phyloP scores from a whole-genome alignment of 2,329 filamentous ascomycete species.

The Diaporthe batatas region DNA sequence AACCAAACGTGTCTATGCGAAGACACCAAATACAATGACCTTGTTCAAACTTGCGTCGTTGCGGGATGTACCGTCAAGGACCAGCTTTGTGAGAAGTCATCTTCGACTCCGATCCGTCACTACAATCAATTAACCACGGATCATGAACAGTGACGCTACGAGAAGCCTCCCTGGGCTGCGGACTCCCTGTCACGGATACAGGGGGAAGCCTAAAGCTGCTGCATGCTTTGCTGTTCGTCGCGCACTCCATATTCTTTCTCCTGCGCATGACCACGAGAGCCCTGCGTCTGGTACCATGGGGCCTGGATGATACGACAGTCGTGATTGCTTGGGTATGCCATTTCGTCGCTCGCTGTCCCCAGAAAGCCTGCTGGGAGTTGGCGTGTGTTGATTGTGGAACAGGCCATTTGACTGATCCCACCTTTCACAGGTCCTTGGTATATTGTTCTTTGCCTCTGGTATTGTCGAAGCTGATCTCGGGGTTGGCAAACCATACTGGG shows the following conservation, averaged over 20 bases:
- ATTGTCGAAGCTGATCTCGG: conserved; percentile 21
- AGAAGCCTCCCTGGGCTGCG: conserved; percentile 22
- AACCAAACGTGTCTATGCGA: conserved; percentile 32
- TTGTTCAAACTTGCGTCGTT: conserved; percentile 29
- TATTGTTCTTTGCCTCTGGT: conserved; percentile 3
- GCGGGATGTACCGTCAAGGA: conserved; percentile 25
- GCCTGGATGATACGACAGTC: conserved; percentile 53
- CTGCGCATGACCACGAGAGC: conserved; percentile 54
- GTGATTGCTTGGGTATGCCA: conserved; percentile 46
- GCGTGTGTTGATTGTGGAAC: background rate
- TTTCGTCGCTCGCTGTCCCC: background rate
- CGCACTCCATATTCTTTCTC: conserved; percentile 53
- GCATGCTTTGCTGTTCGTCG: conserved; percentile 46
- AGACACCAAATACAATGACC: conserved; percentile 3
- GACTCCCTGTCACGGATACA: conserved; percentile 1
- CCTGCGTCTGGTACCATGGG: conserved; percentile 48
- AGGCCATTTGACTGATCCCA: background rate
- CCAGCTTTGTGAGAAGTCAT: conserved; percentile 20
- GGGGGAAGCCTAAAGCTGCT: background rate
- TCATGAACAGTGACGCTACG: conserved; percentile 5
- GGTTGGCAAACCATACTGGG: conserved; percentile 39
- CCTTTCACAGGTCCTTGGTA: background rate
- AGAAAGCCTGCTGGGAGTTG: background rate
- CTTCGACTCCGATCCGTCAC: background rate
- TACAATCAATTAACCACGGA: background rate